phyloP scores from a whole-genome alignment of 192 early-diverging fungal species.

The Coemansia sp. region DNA sequence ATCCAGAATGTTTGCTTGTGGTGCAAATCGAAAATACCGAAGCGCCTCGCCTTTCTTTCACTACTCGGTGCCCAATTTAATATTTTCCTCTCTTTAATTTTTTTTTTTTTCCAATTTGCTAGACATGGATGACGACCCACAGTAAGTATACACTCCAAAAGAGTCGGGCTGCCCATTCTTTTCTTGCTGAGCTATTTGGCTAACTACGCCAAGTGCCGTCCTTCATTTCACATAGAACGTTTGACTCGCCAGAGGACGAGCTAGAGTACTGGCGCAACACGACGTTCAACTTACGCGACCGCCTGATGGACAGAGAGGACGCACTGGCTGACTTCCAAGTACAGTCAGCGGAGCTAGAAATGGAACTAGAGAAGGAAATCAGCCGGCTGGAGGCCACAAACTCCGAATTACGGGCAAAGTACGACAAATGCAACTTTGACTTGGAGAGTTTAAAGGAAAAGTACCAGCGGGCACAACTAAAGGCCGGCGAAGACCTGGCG shows the following conservation, averaged over 20 bases:
- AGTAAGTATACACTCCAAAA: slow-evolving; percentile 22
- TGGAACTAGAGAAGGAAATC: slow-evolving; percentile 74
- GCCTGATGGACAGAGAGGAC: slow-evolving; percentile 59
- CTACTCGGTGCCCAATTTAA: background rate
- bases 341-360: slow-evolving; percentile 70
- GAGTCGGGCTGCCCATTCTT: background rate
- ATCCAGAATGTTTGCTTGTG: background rate
- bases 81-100: background rate
- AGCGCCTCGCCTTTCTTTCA: background rate
- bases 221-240: slow-evolving; percentile 28
- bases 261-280: slow-evolving; percentile 67
- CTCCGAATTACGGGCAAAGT: slow-evolving; percentile 64
- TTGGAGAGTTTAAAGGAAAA: slow-evolving; percentile 76
- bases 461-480: slow-evolving; percentile 67
- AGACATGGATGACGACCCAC: slow-evolving; percentile 29
- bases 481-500: slow-evolving; percentile 64
- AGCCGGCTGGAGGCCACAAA: slow-evolving; percentile 68
- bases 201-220: background rate
- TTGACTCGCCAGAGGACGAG: slow-evolving; percentile 65
- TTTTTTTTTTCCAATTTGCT: background rate
- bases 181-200: background rate
- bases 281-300: slow-evolving; percentile 58
- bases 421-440: slow-evolving; percentile 67
- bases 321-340: slow-evolving; percentile 68
- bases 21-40: background rate